Percentiles rank a stretch among this genome's conserved stretches.
phyloP scores from a whole-genome alignment of 2,329 filamentous ascomycete species.

The Penicillium sp. region DNA sequence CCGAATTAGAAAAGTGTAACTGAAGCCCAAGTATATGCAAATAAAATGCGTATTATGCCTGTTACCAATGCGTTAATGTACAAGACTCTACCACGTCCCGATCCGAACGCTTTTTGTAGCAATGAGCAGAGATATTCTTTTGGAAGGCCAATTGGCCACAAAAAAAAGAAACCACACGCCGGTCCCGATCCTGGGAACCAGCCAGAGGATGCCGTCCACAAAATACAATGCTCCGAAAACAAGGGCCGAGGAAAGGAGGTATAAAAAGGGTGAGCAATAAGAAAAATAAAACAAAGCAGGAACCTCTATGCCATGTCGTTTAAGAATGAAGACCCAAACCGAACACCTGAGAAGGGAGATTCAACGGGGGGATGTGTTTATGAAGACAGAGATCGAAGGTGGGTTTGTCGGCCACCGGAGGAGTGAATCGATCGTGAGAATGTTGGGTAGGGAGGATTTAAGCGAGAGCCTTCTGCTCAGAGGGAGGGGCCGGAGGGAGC shows the following conservation, averaged over 20 bases:
- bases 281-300: slow-evolving; percentile 22
- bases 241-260: slow-evolving; percentile 32
- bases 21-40: slow-evolving; percentile 16
- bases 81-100: slow-evolving; percentile 35
- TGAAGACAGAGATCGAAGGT: slow-evolving; percentile 31
- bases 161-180: slow-evolving; percentile 29
- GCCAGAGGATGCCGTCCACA: slow-evolving; percentile 35
- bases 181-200: slow-evolving; percentile 32
- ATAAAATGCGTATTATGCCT: slow-evolving; percentile 38
- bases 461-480: slow-evolving; percentile 45
- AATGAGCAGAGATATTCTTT: slow-evolving; percentile 29
- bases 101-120: slow-evolving; percentile 22
- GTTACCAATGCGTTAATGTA: slow-evolving; percentile 44
- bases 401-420: slow-evolving; percentile 30
- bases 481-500: slow-evolving; percentile 46
- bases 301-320: slow-evolving; percentile 47
- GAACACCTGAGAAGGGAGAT: slow-evolving; percentile 50
- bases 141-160: slow-evolving; percentile 12
- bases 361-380: slow-evolving; percentile 35
- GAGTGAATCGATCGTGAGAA: slow-evolving; percentile 22
- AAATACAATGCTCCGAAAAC: slow-evolving; percentile 39
- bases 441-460: slow-evolving; percentile 30
- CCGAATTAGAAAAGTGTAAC: background rate
- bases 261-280: slow-evolving; percentile 36
- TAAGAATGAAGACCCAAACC: slow-evolving; percentile 42